These are phyloP conservation scores for Paecilomyces formosus DNA, from an alignment of 2,329 filamentous ascomycete species.

Conservation along the genomic window DNA sequence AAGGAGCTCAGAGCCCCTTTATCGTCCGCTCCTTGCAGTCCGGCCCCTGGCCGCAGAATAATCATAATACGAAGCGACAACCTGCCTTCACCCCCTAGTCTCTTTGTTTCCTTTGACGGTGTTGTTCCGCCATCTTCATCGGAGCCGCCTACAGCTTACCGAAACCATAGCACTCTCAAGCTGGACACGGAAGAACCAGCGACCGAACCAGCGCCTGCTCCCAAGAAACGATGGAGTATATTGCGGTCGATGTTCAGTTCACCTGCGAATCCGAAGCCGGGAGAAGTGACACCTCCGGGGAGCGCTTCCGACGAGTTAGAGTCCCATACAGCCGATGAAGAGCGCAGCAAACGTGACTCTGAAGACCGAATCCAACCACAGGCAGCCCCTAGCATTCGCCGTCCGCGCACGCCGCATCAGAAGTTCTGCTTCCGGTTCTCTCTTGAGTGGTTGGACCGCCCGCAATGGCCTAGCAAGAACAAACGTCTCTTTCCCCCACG, in stretches of 20 bases:
- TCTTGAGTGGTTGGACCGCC: constrained; percentile 55
- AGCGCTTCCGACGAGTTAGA: constrained; percentile 31
- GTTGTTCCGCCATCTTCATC: constrained; percentile 36
- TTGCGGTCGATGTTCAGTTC: constrained; percentile 44
- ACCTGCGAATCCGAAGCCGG: constrained; percentile 37
- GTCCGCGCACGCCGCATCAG: constrained; percentile 41
- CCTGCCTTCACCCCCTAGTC: constrained; percentile 41
- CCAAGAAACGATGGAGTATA: constrained; percentile 43
- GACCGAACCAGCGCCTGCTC: constrained; percentile 11
- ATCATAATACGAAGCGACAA: constrained; percentile 82
- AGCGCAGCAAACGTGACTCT: constrained; percentile 13
- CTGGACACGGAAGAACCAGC: constrained; percentile 11
- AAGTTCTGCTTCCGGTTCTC: constrained; percentile 60
- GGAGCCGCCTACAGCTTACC: constrained; percentile 2
- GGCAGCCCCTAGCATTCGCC: constrained; percentile 16
- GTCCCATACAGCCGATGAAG: constrained; percentile 17
- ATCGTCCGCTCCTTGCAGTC: constrained; percentile 73
- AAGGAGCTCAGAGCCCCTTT: constrained; percentile 49
- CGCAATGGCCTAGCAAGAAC: constrained; percentile 43
- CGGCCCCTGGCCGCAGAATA: constrained; percentile 76
- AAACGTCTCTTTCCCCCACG: constrained; percentile 48
- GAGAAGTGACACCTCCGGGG: constrained; percentile 32
- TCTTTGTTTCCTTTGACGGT: constrained; percentile 60
- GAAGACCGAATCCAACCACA: constrained; percentile 19
- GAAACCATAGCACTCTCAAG: constrained; percentile 5